Conservation (phyloP, 805 yeast genomes). For the Candida lessepsii region DNA sequence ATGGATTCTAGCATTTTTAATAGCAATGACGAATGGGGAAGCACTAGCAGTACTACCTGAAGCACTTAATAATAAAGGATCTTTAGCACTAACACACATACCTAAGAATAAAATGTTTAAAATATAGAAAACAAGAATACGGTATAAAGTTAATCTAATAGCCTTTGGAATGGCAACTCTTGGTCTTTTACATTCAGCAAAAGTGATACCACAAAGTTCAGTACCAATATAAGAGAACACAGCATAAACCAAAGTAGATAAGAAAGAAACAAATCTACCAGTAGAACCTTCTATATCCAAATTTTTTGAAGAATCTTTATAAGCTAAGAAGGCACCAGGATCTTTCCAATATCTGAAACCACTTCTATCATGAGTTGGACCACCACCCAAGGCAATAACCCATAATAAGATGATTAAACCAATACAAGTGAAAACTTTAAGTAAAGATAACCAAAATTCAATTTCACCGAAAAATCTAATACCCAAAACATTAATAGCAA, state of each 20-base stretch:
- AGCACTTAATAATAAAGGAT: constrained; percentile 49
- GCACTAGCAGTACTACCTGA: constrained; percentile 63
- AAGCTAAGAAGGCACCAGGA: constrained; percentile 62
- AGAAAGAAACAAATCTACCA: constrained; percentile 62
- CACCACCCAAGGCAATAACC: constrained; percentile 74
- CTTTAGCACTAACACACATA: constrained; percentile 62
- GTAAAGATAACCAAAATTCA: constrained; percentile 62
- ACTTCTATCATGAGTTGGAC: constrained; percentile 67
- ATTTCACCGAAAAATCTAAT: constrained; percentile 54
- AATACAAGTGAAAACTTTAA: constrained; percentile 63
- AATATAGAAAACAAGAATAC: constrained; percentile 64
- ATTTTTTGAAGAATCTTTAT: constrained; percentile 41
- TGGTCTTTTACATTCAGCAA: constrained; percentile 69
- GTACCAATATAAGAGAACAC: constrained; percentile 72
- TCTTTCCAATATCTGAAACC: constrained; percentile 71
- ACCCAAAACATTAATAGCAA: constrained; percentile 44
- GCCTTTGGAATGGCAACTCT: constrained; percentile 70
- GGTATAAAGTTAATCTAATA: constrained; percentile 64
- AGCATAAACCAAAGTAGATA: constrained; percentile 61
- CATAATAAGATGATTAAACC: constrained; percentile 66
- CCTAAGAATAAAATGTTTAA: constrained; percentile 63
- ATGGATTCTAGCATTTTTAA: constrained; percentile 58
- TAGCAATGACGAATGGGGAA: constrained; percentile 84
- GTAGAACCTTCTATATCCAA: constrained; percentile 38
- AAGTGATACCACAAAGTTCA: constrained; percentile 69